Base-by-base conservation (phyloP, 2,329 filamentous ascomycete genomes). In the Davidsoniella australis region DNA sequence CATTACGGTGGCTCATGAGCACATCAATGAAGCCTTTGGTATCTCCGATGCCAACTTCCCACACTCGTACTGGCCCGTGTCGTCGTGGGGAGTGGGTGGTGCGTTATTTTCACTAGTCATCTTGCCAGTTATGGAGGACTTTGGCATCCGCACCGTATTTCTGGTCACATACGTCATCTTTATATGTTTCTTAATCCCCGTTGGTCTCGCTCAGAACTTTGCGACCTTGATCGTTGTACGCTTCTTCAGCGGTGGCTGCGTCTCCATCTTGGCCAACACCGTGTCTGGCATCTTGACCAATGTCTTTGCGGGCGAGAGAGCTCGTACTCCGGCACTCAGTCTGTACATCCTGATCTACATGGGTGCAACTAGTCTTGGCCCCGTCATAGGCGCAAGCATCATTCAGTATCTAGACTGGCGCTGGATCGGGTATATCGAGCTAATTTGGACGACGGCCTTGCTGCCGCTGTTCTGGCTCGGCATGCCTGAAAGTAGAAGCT, bases 361-460 rank as follows among this genome's bases (percentile, higher is more conserved):
- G 24, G 53, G 48, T 3, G 54, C 53, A 2, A 49, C 50, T 29
- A 61, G 58, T 12, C 49, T 62, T 2, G 60, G 61, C 1, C 62
- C 62, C 7, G 56, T 59, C 0, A 56, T 63, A 16, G 62, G 62
- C 8, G 56, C 60, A 18, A 55, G 57, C 1, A 50, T 63, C 16
- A 41, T 59, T 3, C 54, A 57, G 1, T 54, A 55, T 48, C 49
- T 63, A 6, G 56, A 56, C 18, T 64, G 62, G 62, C 57, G 62
- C 42, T 64, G 62, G 62, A 61, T 61, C 2, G 59, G 61, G 33
- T 61, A 63, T 43, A 55, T 61, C 9, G 56, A 64, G 46, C 56
- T 62, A 0, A 69, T 71, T 45, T 60, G 61, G 58, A 69, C 70
- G 41, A 66, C 61, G 17, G 62, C 61, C 2, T 55, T 70, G 1